A percentile compares a stretch with the other conserved stretches of the same genome.
These are phyloP conservation scores for Xylaria intraflava DNA, from an alignment of 495 filamentous ascomycete species.

Conservation along the genomic window DNA sequence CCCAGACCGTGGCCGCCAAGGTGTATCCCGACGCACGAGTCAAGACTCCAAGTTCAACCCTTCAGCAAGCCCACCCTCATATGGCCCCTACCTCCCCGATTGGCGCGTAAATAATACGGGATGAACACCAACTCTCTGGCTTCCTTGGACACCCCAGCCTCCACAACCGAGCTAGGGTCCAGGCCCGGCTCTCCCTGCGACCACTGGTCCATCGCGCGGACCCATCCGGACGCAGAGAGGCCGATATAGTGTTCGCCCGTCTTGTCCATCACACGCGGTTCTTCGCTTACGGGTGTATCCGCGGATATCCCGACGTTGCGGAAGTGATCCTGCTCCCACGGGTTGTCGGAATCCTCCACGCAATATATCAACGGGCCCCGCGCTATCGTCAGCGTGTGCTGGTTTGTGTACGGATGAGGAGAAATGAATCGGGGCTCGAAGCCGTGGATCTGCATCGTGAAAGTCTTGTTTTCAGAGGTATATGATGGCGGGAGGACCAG, in stretches of 20 bases:
- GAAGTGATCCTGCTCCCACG: constrained; percentile 54
- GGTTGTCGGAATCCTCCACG: constrained; percentile 50
- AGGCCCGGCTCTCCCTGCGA: constrained; percentile 14
- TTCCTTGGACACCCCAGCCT: constrained; percentile 12
- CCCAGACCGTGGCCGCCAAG: too few species aligned
- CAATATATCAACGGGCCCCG: constrained; percentile 54
- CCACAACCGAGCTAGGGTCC: constrained; percentile 24
- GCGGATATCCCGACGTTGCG: constrained; percentile 39
- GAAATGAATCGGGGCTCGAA: constrained; percentile 42
- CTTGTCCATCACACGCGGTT: constrained; percentile 25
- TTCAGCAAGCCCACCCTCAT: constrained; percentile 41
- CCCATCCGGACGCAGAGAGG: constrained; percentile 24
- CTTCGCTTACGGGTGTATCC: constrained; percentile 28
- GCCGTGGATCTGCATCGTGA: constrained; percentile 25
- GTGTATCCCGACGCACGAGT: too few species aligned
- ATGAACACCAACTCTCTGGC: constrained; percentile 37
- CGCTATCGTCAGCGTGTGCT: constrained; percentile 44
- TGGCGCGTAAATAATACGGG: constrained; percentile 47
- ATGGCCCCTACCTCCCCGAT: constrained; percentile 45
- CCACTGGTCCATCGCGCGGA: constrained; percentile 22
- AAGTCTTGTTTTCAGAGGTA: constrained; percentile 20
- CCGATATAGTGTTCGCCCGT: constrained; percentile 28
- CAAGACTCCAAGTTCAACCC: not conserved
- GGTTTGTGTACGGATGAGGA: constrained; percentile 47
- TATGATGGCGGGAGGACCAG: constrained; percentile 37